Conservation (phyloP, 106 monocot genomes). For the Amphibolis antarctica region DNA sequence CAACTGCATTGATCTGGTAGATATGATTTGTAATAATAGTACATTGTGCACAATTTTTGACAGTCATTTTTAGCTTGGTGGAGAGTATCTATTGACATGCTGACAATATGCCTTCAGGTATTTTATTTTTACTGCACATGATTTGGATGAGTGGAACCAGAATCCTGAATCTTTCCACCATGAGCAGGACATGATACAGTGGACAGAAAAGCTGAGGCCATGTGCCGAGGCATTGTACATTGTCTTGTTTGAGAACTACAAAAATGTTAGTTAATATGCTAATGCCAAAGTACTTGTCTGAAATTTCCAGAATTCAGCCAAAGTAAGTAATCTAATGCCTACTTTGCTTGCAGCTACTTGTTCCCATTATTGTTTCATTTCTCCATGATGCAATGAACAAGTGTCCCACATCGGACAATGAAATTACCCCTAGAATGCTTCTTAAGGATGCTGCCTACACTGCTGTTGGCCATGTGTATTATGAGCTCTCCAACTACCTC, state of each 20-base stretch:
- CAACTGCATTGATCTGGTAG: too few species aligned
- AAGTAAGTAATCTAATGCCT: conserved; percentile 1
- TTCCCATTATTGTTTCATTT: conserved; percentile 79
- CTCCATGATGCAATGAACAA: conserved; percentile 71
- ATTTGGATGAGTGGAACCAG: conserved; percentile 83
- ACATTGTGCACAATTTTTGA: too few species aligned
- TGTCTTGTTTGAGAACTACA: conserved; percentile 86
- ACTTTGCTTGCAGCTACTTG: conserved; percentile 48
- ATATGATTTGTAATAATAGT: too few species aligned
- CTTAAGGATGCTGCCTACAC: conserved; percentile 95
- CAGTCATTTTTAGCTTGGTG: background rate
- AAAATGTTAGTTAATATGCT: conserved; percentile 39
- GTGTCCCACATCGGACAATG: conserved; percentile 57
- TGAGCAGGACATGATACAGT: conserved; percentile 94
- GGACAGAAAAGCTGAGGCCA: conserved; percentile 87
- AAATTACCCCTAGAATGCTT: conserved; percentile 80
- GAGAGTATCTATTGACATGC: background rate
- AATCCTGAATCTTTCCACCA: conserved; percentile 92
- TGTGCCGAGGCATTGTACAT: conserved; percentile 99
- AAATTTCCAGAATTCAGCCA: background rate
- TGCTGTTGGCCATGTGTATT: conserved; percentile 95
- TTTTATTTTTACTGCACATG: conserved; percentile 62
- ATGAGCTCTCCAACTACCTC: conserved; percentile 88
- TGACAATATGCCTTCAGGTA: conserved; percentile 33
- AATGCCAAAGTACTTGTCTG: background rate